A percentile compares a stretch with the other conserved stretches of the same genome.
phyloP scores from a whole-genome alignment of 2,329 filamentous ascomycete species.

The Trichoderma koningiopsis region DNA sequence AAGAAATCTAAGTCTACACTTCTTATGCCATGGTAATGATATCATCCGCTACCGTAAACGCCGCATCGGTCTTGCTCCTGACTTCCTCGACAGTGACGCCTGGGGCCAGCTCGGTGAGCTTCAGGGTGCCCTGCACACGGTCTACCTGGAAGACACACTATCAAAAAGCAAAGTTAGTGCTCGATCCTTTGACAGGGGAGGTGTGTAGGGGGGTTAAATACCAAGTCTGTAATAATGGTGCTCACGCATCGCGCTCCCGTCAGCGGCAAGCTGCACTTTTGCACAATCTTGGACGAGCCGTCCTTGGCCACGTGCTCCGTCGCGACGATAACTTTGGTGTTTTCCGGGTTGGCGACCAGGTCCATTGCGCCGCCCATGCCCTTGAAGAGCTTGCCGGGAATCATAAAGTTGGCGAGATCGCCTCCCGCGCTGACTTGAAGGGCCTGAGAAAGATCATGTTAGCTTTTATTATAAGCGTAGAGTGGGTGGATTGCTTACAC shows the following conservation, averaged over 20 bases:
- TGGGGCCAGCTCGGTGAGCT: slow-evolving; percentile 70
- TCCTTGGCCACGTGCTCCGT: slow-evolving; percentile 72
- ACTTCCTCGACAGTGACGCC: slow-evolving; percentile 70
- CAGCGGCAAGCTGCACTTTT: slow-evolving; percentile 64
- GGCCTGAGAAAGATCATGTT: slow-evolving; percentile 44
- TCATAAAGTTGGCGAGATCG: slow-evolving; percentile 88
- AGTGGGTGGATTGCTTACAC: slow-evolving; percentile 44
- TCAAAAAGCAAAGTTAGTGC: background rate
- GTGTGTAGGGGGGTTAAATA: slow-evolving; percentile 42
- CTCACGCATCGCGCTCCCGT: slow-evolving; percentile 69
- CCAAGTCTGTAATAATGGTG: slow-evolving; percentile 73
- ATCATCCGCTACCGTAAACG: slow-evolving; percentile 63
- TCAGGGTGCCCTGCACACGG: slow-evolving; percentile 61
- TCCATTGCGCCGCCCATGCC: slow-evolving; percentile 84
- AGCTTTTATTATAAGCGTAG: slow-evolving; percentile 8
- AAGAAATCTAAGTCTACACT: background rate
- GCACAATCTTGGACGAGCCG: slow-evolving; percentile 66
- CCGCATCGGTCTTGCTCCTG: slow-evolving; percentile 68
- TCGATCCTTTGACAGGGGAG: background rate
- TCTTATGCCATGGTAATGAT: slow-evolving; percentile 51
- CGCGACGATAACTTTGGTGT: slow-evolving; percentile 71
- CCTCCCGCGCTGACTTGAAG: slow-evolving; percentile 78
- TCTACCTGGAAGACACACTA: slow-evolving; percentile 72
- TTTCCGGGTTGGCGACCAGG: slow-evolving; percentile 69
- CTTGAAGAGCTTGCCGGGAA: slow-evolving; percentile 84